Conservation (phyloP, 768 basidiomycete species). For the Mrakia blollopis region DNA sequence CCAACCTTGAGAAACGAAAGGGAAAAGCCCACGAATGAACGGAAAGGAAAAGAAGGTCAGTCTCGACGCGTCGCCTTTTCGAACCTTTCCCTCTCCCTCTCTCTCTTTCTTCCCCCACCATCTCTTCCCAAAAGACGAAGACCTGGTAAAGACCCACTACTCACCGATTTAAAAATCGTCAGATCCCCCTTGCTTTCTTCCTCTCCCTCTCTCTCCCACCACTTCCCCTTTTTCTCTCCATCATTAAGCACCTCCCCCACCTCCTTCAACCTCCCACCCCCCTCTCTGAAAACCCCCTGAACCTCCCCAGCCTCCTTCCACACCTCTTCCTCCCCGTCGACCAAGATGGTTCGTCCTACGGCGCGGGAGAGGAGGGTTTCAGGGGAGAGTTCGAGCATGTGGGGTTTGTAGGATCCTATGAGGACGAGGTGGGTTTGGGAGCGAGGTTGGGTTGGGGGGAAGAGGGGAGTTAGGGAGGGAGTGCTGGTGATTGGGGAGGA, state of each 20-base stretch:
- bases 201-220: neutral
- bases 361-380: neutral
- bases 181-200: neutral
- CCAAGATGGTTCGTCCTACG: constrained; percentile 30
- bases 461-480: constrained; percentile 37
- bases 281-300: constrained; percentile 19
- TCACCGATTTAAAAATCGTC: constrained; percentile 31
- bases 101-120: no score
- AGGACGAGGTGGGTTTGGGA: constrained; percentile 36
- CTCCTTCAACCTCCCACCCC: constrained; percentile 8
- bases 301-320: constrained; percentile 30
- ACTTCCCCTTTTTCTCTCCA: neutral
- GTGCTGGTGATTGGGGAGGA: constrained; percentile 32
- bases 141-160: no score
- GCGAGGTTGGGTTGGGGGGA: constrained; percentile 27
- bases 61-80: neutral
- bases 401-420: constrained; percentile 35
- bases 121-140: no score
- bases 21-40: no score
- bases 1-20: constrained; percentile 5
- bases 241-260: neutral
- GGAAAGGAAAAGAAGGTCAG: neutral
- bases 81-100: no score
- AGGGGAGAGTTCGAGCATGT: constrained; percentile 38
- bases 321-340: constrained; percentile 21